Evolutionary conservation across 1,139 yeast species (phyloP), one percentile per base, ranked within the genome.

Genomic region (Saccharomyces hybrid): DNA sequence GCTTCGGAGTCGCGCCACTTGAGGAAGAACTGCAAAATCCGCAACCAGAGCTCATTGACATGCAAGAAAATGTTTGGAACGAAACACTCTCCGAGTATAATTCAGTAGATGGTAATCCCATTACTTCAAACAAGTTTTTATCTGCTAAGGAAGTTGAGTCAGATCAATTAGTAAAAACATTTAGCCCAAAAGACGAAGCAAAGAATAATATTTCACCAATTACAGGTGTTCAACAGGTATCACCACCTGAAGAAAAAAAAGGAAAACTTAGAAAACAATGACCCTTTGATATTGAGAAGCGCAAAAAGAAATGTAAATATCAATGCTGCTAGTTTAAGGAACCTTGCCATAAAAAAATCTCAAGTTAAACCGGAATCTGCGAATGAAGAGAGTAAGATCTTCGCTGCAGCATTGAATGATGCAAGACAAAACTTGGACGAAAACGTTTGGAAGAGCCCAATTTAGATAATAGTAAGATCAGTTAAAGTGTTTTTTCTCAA

Each of bases 91-190:
- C 29, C 4, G 38, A 14, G 16, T 16, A 50, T 14, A 31, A 14
- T 32, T 29, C 44, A 9, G 11, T 38, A 4, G 44, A 38, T 7
- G 32, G 48, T 41, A 48, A 53, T 31, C 54, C 56, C 5, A 48
- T 48, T 14, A 34, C 56, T 12, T 26, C 56, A 7, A 53, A 53
- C 19, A 51, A 51, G 5, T 53, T 48, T 26, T 28, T 53, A 24
- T 47, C 51, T 46, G 48, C 47, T 3, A 29, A 41, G 6, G 32
- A 50, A 11, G 27, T 29, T 28, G 48, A 50, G n/a, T 16, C 46
- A 29, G 24, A 26, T 27, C 19, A 34, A 19, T 24, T 24, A 5
- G 47, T 27, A 26, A 27, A 14, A 12, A 11, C 16, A 16, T 16
- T 16, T 11, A 8, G 6, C 6, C 44, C 14, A 16, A 21, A 16